A percentile compares a stretch with the other conserved stretches of the same genome.
Conservation (phyloP, 2,329 filamentous ascomycete genomes). For the Fusarium cicatricum region DNA sequence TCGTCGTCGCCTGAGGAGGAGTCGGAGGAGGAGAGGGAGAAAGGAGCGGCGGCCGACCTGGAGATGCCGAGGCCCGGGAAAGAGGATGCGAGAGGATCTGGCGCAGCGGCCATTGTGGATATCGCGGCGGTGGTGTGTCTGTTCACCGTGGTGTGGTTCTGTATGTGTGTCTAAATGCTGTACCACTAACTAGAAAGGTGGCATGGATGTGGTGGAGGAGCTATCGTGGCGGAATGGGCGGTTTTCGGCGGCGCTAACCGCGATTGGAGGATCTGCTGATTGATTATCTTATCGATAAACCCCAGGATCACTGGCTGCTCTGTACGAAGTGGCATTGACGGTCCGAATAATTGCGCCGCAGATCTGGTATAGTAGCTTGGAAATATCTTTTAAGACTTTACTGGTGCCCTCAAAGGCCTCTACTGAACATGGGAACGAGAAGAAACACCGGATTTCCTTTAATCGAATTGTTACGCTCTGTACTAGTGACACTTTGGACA, state of each 20-base stretch:
- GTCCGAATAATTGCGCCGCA: neutral
- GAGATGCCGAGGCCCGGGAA: conserved; percentile 40
- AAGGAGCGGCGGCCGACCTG: conserved; percentile 44
- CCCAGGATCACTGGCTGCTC: neutral
- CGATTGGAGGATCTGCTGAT: neutral
- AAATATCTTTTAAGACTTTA: too few relatives aligned
- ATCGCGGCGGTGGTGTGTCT: neutral
- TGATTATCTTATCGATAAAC: conserved; percentile 28
- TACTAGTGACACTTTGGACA: too few relatives aligned
- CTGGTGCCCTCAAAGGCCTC: too few relatives aligned
- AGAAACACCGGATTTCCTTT: too few relatives aligned
- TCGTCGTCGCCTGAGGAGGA: conserved; percentile 62
- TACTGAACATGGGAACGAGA: too few relatives aligned
- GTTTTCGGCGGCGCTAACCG: conserved; percentile 20
- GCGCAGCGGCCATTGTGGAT: conserved; percentile 30
- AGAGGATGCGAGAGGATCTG: conserved; percentile 41
- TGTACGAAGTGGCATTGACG: too few relatives aligned
- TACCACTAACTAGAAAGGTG: conserved; percentile 33
- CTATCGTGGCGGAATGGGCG: neutral
- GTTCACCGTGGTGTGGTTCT: conserved; percentile 5
- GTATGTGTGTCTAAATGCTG: conserved; percentile 17
- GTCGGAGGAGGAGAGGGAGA: conserved; percentile 54
- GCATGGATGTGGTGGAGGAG: conserved; percentile 33
- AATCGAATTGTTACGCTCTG: too few relatives aligned
- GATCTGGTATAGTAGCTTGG: too few relatives aligned